Percentiles rank a stretch among this genome's conserved stretches.
Conservation (phyloP, 352 stramenopile species). For the Pythium coloratum region DNA sequence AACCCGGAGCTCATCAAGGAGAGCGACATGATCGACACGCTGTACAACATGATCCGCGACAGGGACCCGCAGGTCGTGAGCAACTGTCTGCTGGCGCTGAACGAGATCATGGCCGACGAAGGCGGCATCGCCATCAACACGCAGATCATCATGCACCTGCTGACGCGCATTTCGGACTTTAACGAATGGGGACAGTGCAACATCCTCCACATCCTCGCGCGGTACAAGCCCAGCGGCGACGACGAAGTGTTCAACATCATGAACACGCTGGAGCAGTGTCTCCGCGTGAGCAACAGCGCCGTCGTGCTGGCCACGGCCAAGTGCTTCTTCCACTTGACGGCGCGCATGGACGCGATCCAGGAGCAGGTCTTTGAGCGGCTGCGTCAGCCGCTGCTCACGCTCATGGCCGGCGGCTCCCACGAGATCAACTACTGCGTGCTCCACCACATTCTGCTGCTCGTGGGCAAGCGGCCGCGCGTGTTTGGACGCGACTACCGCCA, state of each 20-base stretch:
- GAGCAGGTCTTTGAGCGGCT: conserved; percentile 90
- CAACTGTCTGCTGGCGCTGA: conserved; percentile 97
- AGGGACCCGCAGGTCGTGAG: conserved; percentile 96
- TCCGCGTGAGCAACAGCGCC: conserved; percentile 95
- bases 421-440: conserved; percentile 96
- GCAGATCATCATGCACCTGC: conserved; percentile 96
- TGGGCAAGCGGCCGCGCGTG: conserved; percentile 92
- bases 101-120: conserved; percentile 97
- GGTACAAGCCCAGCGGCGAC: conserved; percentile 94
- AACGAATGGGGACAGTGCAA: conserved; percentile 98
- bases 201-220: conserved; percentile 93
- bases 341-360: conserved; percentile 89
- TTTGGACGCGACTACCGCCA: conserved; percentile 98
- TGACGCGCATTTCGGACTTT: conserved; percentile 98
- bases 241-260: conserved; percentile 99
- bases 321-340: conserved; percentile 97
- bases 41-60: conserved; percentile 99
- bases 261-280: conserved; percentile 95
- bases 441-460: conserved; percentile 96
- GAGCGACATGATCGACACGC: conserved; percentile 95
- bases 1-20: conserved; percentile 92
- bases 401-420: conserved; percentile 94
- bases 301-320: conserved; percentile 97
- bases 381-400: conserved; percentile 96
- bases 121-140: conserved; percentile 98